These are phyloP conservation scores for Ceratobasidium sp. DNA, from an alignment of 1,284 basidiomycete species.

Conservation along the genomic window DNA sequence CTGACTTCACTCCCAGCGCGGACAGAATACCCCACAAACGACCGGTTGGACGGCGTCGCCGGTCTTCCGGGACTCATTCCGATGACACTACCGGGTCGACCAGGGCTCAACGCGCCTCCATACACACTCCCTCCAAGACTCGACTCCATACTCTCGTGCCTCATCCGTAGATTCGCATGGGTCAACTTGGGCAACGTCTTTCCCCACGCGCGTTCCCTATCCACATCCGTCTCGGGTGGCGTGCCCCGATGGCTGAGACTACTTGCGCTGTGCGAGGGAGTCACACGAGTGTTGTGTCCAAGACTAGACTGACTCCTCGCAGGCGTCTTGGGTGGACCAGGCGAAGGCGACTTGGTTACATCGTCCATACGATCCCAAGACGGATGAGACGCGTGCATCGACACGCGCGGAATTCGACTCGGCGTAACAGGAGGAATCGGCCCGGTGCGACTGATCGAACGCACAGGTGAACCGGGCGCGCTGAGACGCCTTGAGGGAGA, in stretches of 20 bases:
- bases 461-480: conserved; percentile 4
- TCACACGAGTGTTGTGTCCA: conserved; percentile 2
- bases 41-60: conserved; percentile 23
- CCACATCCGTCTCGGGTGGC: conserved; percentile 33
- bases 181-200: conserved; percentile 31
- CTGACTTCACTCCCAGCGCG: conserved; percentile 27
- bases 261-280: conserved; percentile 18
- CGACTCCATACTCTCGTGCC: conserved; percentile 36
- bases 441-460: neutral
- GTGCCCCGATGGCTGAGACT: conserved; percentile 17
- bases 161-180: conserved; percentile 36
- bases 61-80: neutral
- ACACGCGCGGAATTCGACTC: conserved; percentile 38
- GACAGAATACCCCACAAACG: conserved; percentile 33
- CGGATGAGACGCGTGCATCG: conserved; percentile 22
- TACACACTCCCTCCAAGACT: neutral
- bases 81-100: conserved; percentile 1
- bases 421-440: conserved; percentile 36
- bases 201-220: conserved; percentile 25
- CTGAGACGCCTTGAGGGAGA: neutral
- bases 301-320: conserved; percentile 17
- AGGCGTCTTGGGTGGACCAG: neutral
- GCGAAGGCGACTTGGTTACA: neutral
- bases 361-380: conserved; percentile 28
- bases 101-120: conserved; percentile 26